Base-by-base conservation (phyloP, 192 early-diverging fungal genomes). In the Podochytrium sp. region DNA sequence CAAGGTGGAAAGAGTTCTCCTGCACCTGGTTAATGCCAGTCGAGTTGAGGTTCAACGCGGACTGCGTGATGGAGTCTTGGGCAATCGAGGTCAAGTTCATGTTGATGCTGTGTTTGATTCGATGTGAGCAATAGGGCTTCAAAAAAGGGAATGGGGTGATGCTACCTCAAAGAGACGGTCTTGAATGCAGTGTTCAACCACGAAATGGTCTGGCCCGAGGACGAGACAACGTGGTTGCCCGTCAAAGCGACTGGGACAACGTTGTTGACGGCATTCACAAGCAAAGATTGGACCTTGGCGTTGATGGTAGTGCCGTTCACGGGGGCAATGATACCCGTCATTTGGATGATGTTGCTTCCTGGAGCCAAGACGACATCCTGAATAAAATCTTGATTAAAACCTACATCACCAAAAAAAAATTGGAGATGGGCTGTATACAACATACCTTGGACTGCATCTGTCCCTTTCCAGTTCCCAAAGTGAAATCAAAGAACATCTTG, bases 41-140 rank as follows among this genome's bases (percentile, higher is more conserved):
- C 10, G 64, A 57, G 49, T 25, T 37, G 58, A 81, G 65, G 12
- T 67, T 69, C 39, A 81, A 64, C 16, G 20, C 58, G 18, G 80
- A 62, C 3, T 33, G 20, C 61, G 78, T 76, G 53, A 81, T 63
- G 3, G 62, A 30, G 43, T 35, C 60, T 57, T 81, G 74, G 14
- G 74, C 74, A 68, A 75, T 75, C 33, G 34, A 32, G 6, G 49
- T 70, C 25, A 70, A 34, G 52, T 70, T 56, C 67, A 70, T 70
- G 12, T 6, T 7, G 14, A 62, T 35, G 35, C 35, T n/a, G n/a
- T n/a, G n/a, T n/a, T n/a, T n/a, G n/a, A n/a, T n/a, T n/a, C n/a
- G n/a, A n/a, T n/a, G n/a, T n/a, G n/a, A n/a, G n/a, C n/a, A n/a
- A n/a, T n/a, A n/a, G n/a, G n/a, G n/a, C n/a, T n/a, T n/a, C n/a